Percentiles rank a stretch among this genome's conserved stretches.
phyloP scores from a whole-genome alignment of 495 filamentous ascomycete species.

The Penicillium diatomitis region DNA sequence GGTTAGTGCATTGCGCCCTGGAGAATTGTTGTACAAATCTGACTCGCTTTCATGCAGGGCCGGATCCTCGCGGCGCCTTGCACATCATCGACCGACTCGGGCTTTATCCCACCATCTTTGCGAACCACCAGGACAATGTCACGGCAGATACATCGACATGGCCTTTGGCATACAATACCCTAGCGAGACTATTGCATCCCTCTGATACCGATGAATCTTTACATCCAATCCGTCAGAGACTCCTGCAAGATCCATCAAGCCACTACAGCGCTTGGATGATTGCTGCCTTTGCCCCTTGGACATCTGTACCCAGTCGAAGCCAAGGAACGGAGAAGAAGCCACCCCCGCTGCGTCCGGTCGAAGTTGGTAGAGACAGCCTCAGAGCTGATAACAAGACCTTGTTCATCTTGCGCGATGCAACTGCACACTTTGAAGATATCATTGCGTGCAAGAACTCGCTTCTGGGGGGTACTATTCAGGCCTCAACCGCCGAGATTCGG shows the following conservation, averaged over 20 bases:
- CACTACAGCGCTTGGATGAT: conserved; percentile 67
- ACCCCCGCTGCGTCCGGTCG: conserved; percentile 43
- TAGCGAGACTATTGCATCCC: conserved; percentile 23
- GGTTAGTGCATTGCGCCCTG: conserved; percentile 33
- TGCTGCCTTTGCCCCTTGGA: conserved; percentile 69
- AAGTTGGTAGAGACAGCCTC: conserved; percentile 66
- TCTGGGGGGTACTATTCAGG: conserved; percentile 14
- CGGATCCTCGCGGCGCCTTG: conserved; percentile 59
- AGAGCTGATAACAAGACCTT: conserved; percentile 65
- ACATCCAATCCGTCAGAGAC: conserved; percentile 30
- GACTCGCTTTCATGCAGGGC: conserved; percentile 34
- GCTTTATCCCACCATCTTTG: conserved; percentile 74
- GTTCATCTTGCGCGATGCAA: conserved; percentile 55
- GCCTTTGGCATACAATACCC: conserved; percentile 30
- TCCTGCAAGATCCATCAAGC: conserved; percentile 52
- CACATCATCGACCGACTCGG: conserved; percentile 62
- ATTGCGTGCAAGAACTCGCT: conserved; percentile 44
- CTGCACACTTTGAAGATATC: conserved; percentile 51
- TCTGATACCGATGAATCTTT: conserved; percentile 4
- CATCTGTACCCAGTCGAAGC: conserved; percentile 39
- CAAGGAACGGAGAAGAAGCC: conserved; percentile 35
- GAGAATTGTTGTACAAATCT: background rate
- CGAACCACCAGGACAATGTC: conserved; percentile 37
- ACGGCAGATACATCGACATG: conserved; percentile 37
- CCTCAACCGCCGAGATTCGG: conserved; percentile 32